Base-by-base conservation (phyloP, 2,329 filamentous ascomycete species). In the Nothomitra cinnamomea region DNA sequence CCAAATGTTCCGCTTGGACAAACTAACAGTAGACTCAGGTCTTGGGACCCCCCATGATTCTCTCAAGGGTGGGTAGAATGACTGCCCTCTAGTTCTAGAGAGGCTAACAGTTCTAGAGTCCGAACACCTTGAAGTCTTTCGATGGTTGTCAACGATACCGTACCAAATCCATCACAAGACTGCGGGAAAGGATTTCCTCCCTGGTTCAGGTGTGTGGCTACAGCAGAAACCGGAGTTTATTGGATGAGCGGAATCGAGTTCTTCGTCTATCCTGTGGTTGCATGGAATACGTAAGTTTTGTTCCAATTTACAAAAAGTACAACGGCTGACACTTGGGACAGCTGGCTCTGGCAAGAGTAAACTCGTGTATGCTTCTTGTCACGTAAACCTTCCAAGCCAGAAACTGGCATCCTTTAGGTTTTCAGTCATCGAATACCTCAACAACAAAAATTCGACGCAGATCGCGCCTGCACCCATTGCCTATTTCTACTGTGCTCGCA, bases 221-320 rank as follows among this genome's bases (percentile, higher is more conserved):
- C 15, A 28, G 2, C 5, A 17, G 4, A 49, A 49, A 15, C 6
- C n/a, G 3, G 28, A 54, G 10, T 57, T 51, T 24, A 17, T 21
- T 22, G 22, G 51, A 43, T 57, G 56, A 55, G 35, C 21, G 12
- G 32, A 38, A 17, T 43, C 36, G 1, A 22, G 6, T 2, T 13
- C 10, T 15, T 54, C 52, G 8, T 32, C 28, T 1, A 57, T 57
- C 5, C 40, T 57, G 15, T 57, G 55, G 55, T 35, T 57, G 10
- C 53, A 54, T 43, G 56, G 56, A 42, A 55, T 53, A 28, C 51
- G 56, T 57, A 41, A 56, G 51, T 25, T 35, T 28, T n/a, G 21
- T n/a, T 28, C 43, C 15, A n/a, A 35, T 32, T n/a, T 13, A 4
- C n/a, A 24, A 17, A 2, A 17, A 28, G 32, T 10, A 8, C 2